phyloP scores from a whole-genome alignment of 2,329 filamentous ascomycete genomes.

The Colletotrichum tropicicola region DNA sequence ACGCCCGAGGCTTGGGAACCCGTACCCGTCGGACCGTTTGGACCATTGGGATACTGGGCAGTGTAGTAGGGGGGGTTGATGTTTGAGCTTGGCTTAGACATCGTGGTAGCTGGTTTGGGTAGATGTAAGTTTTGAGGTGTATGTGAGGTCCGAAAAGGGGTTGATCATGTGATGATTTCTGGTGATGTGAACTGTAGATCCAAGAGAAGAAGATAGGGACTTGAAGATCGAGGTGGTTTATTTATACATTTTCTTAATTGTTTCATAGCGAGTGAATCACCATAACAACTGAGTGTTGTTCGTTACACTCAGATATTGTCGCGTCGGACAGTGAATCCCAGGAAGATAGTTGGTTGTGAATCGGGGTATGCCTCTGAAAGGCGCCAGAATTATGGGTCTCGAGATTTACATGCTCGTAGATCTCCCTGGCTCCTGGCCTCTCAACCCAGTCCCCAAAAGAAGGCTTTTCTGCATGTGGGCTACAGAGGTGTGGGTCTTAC shows the following conservation, averaged over 20 bases:
- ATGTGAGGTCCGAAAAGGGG: background rate
- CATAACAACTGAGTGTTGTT: background rate
- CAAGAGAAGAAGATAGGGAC: too few species aligned
- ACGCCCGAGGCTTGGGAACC: conserved; percentile 1
- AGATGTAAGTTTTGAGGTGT: background rate
- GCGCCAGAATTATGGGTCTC: too few species aligned
- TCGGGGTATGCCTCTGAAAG: too few species aligned
- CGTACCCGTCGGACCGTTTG: background rate
- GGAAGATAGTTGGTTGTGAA: background rate
- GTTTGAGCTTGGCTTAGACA: background rate
- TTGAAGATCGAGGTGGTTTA: too few species aligned
- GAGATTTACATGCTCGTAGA: too few species aligned
- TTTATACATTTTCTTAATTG: background rate
- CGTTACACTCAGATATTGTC: background rate
- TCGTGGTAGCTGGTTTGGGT: background rate
- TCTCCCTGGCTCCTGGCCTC: too few species aligned
- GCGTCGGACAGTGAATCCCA: background rate
- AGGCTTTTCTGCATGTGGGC: too few species aligned
- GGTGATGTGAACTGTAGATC: too few species aligned
- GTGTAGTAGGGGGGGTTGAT: background rate
- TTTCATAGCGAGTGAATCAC: background rate
- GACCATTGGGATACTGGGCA: background rate
- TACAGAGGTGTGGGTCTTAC: too few species aligned
- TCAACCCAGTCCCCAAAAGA: too few species aligned
- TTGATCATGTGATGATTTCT: background rate